Base-by-base conservation (phyloP, 2,329 filamentous ascomycete species). In the Aspergillus proliferans region DNA sequence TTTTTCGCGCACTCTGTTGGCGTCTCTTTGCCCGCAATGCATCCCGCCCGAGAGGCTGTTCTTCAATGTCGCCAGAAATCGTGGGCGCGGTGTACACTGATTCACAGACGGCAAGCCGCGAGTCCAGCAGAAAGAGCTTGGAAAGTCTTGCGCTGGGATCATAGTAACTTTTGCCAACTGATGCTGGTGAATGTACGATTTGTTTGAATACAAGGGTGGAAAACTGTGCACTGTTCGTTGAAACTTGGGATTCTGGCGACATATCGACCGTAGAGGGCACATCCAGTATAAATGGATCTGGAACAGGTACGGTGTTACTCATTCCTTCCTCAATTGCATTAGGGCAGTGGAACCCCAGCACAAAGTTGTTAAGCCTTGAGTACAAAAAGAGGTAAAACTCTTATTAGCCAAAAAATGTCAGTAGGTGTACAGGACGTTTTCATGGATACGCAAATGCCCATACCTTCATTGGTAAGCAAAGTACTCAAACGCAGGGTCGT, bases 401-500 rank as follows among this genome's bases (percentile, higher is more conserved):
- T 73, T 28, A 9, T 47, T 12, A 56, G 36, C 19, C 55, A 45
- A 28, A 56, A 21, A 40, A 19, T 19, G 48, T 53, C 52, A 52
- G 46, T 45, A 46, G 9, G 15, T 22, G 33, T 38, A 40, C 26
- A 45, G 22, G 43, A 18, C 18, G 6, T 19, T 21, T 34, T n/a
- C 18, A 12, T 8, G 8, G 19, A 22, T 21, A 15, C 1, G 26
- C 15, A 22, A 28, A 34, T 2, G 26, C 38, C 50, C 60, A 48
- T 65, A 72, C 71, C 61, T 47, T 62, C 54, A 24, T 61, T 52
- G 26, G 66, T 47, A 47, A 64, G 46, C 24, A 73, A 26, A 46
- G 67, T 54, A 36, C 63, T 59, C 24, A 76, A 51, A 18, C 67
- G 68, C 28, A 83, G 61, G 26, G 74, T 79, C 8, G 71, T 71